Base-by-base conservation (phyloP, 768 basidiomycete species). In the Psilocybe cyanescens region DNA sequence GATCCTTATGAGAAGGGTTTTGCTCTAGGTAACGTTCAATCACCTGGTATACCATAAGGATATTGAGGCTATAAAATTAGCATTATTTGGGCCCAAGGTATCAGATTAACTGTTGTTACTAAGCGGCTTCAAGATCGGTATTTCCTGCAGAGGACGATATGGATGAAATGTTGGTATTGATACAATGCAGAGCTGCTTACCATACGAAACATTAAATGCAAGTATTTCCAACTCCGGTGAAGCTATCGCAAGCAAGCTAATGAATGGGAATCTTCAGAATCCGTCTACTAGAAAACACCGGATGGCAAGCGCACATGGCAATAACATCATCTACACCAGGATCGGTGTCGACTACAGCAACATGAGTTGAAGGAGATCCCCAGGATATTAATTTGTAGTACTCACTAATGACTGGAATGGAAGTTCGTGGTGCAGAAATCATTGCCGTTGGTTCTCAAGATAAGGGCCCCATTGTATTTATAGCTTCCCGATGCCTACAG, bases 161-260 rank as follows among this genome's bases (percentile, higher is more conserved):
- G 62, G 5, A 63, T 59, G 33, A 61, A 1, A 35, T 39, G 31
- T 16, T 8, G 11, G 12, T 30, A 14, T 28, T 41, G 9, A 30
- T n/a, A 52, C 17, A 28, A 19, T 44, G 14, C n/a, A 8, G 8
- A 24, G 14, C 41, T n/a, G 31, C 83, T 66, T 69, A 89, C 91
- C 94, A 70, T 89, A 96, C 2, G 89, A 86, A 33, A 91, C 79
- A 37, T 91, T 83, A 65, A 89, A 88, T 1, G 90, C 90, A 35
- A 91, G 72, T 12, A 97, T 88, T 54, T 94, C 84, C 1, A 97
- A 73, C 70, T 97, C 92, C 9, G 94, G 94, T 8, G 91, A 92
- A 16, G 92, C 83, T 24, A 95, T 78, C 0, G 93, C 94, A 9
- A 94, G 76, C 57, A 95, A 75, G 60, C 91, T 93, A 67, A 51